These are phyloP conservation scores for Papiliotrema terrestris DNA, from an alignment of 1,284 basidiomycete species.

Conservation along the genomic window DNA sequence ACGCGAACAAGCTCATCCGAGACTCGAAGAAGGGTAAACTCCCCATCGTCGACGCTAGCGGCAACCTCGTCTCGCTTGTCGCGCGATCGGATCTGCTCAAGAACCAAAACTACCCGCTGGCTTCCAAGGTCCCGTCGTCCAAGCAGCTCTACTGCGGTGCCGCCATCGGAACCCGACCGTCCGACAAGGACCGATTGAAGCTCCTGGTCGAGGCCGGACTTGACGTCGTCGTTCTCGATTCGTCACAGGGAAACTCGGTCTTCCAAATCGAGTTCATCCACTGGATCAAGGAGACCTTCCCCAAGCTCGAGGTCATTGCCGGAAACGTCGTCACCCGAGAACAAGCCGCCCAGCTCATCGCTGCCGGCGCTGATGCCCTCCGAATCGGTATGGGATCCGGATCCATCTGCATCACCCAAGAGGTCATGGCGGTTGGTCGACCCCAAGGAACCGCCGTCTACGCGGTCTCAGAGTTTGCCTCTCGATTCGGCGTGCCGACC, in stretches of 20 bases:
- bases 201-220: constrained; percentile 91
- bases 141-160: constrained; percentile 98
- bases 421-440: constrained; percentile 99
- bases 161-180: constrained; percentile 90
- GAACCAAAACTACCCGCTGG: constrained; percentile 95
- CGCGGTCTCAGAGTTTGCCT: constrained; percentile 89
- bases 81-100: constrained; percentile 96
- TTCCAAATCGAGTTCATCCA: constrained; percentile 94
- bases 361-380: constrained; percentile 89
- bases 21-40: constrained; percentile 98
- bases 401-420: constrained; percentile 99
- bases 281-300: constrained; percentile 87
- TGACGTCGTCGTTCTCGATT: constrained; percentile 93
- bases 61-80: constrained; percentile 78
- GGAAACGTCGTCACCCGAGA: constrained; percentile 98
- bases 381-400: constrained; percentile 97
- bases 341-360: constrained; percentile 91
- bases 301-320: constrained; percentile 85
- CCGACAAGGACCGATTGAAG: constrained; percentile 78
- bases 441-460: constrained; percentile 97
- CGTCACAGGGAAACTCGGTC: constrained; percentile 92
- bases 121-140: constrained; percentile 83
- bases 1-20: constrained; percentile 93
- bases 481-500: constrained; percentile 86
- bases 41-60: constrained; percentile 74